These are phyloP conservation scores for Diaporthe sp. DNA, from an alignment of 2,329 filamentous ascomycete genomes.

Conservation along the genomic window DNA sequence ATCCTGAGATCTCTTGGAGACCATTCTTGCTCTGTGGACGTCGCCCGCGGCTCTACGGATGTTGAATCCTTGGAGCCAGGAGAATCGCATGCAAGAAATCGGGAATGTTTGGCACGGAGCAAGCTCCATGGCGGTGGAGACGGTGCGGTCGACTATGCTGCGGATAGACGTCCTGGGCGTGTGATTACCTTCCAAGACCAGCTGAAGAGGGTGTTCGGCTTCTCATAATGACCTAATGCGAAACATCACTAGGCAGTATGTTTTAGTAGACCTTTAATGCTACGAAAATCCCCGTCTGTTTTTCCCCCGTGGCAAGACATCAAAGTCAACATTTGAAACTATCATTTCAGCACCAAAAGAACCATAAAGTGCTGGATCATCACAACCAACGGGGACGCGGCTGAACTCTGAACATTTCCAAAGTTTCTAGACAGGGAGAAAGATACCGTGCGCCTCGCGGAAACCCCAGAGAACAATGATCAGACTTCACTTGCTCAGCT, in stretches of 20 bases:
- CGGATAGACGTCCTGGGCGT: not conserved
- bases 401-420: not conserved
- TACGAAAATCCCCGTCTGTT: not conserved
- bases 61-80: not conserved
- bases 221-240: slow-evolving; percentile 1
- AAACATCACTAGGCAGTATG: not conserved
- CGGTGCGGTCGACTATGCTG: not conserved
- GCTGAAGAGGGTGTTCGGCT: slow-evolving; percentile 37
- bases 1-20: not conserved
- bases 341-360: not conserved
- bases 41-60: not conserved
- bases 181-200: slow-evolving; percentile 34
- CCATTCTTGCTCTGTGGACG: not conserved
- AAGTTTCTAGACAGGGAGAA: not conserved
- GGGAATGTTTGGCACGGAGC: not conserved
- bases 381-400: not conserved
- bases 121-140: slow-evolving; percentile 7
- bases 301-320: no score
- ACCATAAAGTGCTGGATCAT: not conserved
- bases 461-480: no score
- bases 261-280: not conserved
- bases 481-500: not conserved
- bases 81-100: not conserved
- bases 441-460: no score
- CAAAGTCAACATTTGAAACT: not conserved